A percentile compares a stretch with the other conserved stretches of the same genome.
Conservation (phyloP, 345 rosid genomes). For the Brassica rapa region DNA sequence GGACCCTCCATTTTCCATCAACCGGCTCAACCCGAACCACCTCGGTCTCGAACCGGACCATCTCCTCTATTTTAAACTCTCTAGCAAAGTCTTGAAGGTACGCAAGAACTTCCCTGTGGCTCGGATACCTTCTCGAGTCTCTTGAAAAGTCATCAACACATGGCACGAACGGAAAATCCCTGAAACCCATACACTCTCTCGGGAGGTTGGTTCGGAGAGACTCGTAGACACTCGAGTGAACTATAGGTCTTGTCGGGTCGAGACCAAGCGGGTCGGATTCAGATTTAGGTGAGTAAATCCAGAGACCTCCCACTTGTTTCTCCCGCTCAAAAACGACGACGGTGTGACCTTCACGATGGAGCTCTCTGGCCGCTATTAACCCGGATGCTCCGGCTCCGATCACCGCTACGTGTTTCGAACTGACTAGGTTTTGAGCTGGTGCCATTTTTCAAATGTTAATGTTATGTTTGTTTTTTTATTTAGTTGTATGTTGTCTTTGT, state of each 20-base stretch:
- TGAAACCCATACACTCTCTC: slow-evolving; percentile 78
- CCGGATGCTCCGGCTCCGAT: slow-evolving; percentile 92
- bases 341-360: slow-evolving; percentile 63
- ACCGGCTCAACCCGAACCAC: slow-evolving; percentile 44
- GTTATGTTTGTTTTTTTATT: neutral
- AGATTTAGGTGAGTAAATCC: slow-evolving; percentile 61
- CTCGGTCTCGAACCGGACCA: slow-evolving; percentile 68
- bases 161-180: slow-evolving; percentile 62
- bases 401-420: slow-evolving; percentile 58
- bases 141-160: slow-evolving; percentile 31
- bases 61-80: slow-evolving; percentile 60
- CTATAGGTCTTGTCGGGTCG: slow-evolving; percentile 53
- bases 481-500: neutral
- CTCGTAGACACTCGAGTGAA: slow-evolving; percentile 66
- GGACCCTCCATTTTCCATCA: slow-evolving; percentile 57
- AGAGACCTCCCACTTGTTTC: slow-evolving; percentile 68
- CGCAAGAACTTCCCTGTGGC: slow-evolving; percentile 64
- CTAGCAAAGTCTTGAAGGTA: slow-evolving; percentile 64
- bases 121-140: slow-evolving; percentile 72
- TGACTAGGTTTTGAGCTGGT: slow-evolving; percentile 24
- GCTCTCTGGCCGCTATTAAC: slow-evolving; percentile 68
- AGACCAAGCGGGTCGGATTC: slow-evolving; percentile 70
- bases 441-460: slow-evolving; percentile 8
- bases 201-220: slow-evolving; percentile 88
- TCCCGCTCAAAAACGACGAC: slow-evolving; percentile 68